Conservation (phyloP, 768 basidiomycete genomes). For the Roridomyces roridus region DNA sequence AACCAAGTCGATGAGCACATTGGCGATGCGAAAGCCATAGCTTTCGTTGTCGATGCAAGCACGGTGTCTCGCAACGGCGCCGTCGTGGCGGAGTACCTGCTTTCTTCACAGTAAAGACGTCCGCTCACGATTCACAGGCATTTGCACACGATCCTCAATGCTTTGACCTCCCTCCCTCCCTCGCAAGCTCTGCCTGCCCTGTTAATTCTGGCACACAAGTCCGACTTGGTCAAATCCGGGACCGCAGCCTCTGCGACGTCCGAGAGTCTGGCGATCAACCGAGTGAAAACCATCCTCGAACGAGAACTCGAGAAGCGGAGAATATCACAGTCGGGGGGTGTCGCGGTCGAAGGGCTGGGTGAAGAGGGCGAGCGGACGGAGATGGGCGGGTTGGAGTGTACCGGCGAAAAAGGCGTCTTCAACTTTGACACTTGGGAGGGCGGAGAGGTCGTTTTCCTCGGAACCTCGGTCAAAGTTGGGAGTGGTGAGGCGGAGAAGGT, state of each 20-base stretch:
- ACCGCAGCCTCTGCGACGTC: conserved; percentile 44
- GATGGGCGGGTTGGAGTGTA: conserved; percentile 78
- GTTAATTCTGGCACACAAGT: conserved; percentile 78
- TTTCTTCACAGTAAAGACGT: conserved; percentile 6
- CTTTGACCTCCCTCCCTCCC: conserved; percentile 74
- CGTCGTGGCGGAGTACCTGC: conserved; percentile 78
- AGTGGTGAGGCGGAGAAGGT: conserved; percentile 40
- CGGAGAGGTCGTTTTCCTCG: conserved; percentile 74
- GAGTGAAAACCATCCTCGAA: conserved; percentile 80
- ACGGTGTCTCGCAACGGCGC: conserved; percentile 78
- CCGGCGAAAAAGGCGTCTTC: conserved; percentile 60
- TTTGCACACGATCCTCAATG: conserved; percentile 73
- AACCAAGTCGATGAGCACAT: conserved; percentile 76
- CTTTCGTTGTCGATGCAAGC: conserved; percentile 82
- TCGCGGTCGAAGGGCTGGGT: conserved; percentile 77
- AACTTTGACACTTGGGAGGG: conserved; percentile 86
- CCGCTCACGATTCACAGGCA: conserved; percentile 52
- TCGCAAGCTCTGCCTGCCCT: conserved; percentile 67
- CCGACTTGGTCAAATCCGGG: conserved; percentile 65
- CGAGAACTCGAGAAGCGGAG: conserved; percentile 85
- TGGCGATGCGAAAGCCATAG: conserved; percentile 64
- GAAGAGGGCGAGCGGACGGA: conserved; percentile 69
- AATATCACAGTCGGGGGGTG: conserved; percentile 63
- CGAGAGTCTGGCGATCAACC: conserved; percentile 61
- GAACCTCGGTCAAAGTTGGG: conserved; percentile 53